Conservation (phyloP, 768 basidiomycete genomes). For the Xerocomellus intermedius region DNA sequence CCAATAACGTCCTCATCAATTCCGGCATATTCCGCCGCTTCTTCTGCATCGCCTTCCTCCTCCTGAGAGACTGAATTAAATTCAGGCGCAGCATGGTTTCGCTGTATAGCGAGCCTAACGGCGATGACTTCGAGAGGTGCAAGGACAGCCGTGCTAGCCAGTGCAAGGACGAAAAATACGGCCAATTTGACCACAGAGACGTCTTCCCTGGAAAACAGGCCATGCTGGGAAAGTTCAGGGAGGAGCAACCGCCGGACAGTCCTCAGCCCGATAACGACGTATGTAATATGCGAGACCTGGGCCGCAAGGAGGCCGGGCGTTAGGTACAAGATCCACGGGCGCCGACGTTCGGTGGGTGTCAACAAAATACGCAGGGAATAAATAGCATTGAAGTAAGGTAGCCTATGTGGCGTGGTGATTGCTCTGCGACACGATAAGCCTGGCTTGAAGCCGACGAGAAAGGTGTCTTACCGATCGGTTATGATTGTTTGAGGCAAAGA, state of each 20-base stretch:
- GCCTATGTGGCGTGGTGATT: slow-evolving; percentile 78
- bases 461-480: slow-evolving; percentile 61
- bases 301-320: slow-evolving; percentile 64
- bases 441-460: background rate
- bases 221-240: slow-evolving; percentile 45
- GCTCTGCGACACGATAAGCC: slow-evolving; percentile 44
- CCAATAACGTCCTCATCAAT: slow-evolving; percentile 83
- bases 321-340: slow-evolving; percentile 77
- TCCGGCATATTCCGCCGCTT: slow-evolving; percentile 61
- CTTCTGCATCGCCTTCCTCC: slow-evolving; percentile 62
- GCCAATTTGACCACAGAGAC: slow-evolving; percentile 49
- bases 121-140: slow-evolving; percentile 80
- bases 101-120: slow-evolving; percentile 77
- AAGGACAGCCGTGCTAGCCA: slow-evolving; percentile 56
- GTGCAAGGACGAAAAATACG: slow-evolving; percentile 56
- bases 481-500: slow-evolving; percentile 69
- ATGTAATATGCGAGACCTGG: slow-evolving; percentile 44
- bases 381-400: slow-evolving; percentile 59
- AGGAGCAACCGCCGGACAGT: slow-evolving; percentile 53
- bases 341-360: slow-evolving; percentile 76
- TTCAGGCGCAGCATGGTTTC: slow-evolving; percentile 75
- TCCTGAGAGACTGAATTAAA: slow-evolving; percentile 76
- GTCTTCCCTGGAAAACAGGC: slow-evolving; percentile 35
- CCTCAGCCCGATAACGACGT: slow-evolving; percentile 43
- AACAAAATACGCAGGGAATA: slow-evolving; percentile 67